Base-by-base conservation (phyloP, 2,329 filamentous ascomycete species). In the Trichoderma sp. region DNA sequence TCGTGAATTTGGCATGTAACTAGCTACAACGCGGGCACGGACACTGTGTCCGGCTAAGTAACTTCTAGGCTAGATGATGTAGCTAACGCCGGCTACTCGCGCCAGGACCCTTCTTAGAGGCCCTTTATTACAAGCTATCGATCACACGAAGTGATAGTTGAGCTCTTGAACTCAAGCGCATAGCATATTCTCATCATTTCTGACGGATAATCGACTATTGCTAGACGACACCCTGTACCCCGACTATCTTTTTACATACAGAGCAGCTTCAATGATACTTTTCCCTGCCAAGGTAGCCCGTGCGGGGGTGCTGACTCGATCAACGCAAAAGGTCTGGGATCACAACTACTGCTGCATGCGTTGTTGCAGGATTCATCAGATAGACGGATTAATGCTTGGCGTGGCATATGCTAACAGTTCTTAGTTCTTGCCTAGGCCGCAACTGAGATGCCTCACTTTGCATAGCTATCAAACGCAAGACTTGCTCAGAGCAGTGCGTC, bases 401-500 rank as follows among this genome's bases (percentile, higher is more conserved):
- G 26, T n/a, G 39, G 3, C 2, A 32, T 30, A 13, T 18, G 14
- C 65, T 34, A 54, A 60, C 11, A n/a, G 1, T 13, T 7, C 28
- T n/a, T 39, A 72, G 71, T 34, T 59, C 10, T 49, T 14, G 3
- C 14, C 59, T 1, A 60, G 21, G 28, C 30, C 24, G 21, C 70
- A 72, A 37, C 37, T 43, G 4, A 68, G 71, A 28, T 28, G 32
- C 2, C 70, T 78, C 13, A 77, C 71, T 51, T 68, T 79, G 28
- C 76, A 77, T 49, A 72, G 75, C 51, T 72, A 74, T 52, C 74
- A 78, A 54, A 76, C 77, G 2, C 75, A 77, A 49, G 37, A 71
- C 16, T 56, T 79, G 26, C 71, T 78, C 3, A 69, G 59, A 69
- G 60, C 76, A 30, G 76, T 77, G 61, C 16, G 68, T 56, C 30